phyloP scores from a whole-genome alignment of 129 eudicot genomes.

The Saposhnikovia divaricata region DNA sequence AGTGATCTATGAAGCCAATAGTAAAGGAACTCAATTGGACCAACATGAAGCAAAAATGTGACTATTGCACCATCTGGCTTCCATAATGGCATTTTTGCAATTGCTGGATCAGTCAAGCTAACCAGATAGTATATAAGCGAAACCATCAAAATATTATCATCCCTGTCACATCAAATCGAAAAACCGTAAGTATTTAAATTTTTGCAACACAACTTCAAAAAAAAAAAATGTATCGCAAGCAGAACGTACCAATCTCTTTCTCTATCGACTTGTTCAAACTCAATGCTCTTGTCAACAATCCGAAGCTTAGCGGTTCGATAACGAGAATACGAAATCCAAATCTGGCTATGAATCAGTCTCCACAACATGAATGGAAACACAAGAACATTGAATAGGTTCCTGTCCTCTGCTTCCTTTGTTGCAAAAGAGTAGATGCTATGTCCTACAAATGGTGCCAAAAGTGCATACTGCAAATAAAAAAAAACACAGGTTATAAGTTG shows the following conservation, averaged over 20 bases:
- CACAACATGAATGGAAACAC: conserved; percentile 35
- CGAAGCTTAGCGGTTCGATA: conserved; percentile 50
- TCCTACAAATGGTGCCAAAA: conserved; percentile 48
- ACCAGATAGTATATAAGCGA: conserved; percentile 25
- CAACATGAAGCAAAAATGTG: conserved; percentile 7
- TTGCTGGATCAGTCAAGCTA: not conserved
- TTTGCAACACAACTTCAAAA: not conserved
- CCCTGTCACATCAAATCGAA: conserved; percentile 25
- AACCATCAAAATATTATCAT: conserved; percentile 54
- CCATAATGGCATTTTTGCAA: conserved; percentile 8
- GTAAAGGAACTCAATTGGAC: conserved; percentile 7
- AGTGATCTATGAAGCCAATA: conserved; percentile 32
- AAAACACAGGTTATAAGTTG: not conserved
- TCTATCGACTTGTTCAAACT: conserved; percentile 74
- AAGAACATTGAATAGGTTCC: conserved; percentile 13
- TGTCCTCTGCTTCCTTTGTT: conserved; percentile 22
- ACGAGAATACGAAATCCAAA: conserved; percentile 66
- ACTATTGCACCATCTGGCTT: not conserved
- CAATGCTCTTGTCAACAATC: conserved; percentile 55
- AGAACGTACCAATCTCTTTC: conserved; percentile 53
- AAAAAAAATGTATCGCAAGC: not conserved
- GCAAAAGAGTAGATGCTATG: conserved; percentile 31
- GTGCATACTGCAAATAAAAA: conserved; percentile 26
- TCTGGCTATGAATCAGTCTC: conserved; percentile 49
- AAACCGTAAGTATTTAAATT: not conserved